Evolutionary conservation across 805 yeast genomes (phyloP), one percentile per base, ranked within the genome.

Genomic region (Jamesozyma spencerorum): DNA sequence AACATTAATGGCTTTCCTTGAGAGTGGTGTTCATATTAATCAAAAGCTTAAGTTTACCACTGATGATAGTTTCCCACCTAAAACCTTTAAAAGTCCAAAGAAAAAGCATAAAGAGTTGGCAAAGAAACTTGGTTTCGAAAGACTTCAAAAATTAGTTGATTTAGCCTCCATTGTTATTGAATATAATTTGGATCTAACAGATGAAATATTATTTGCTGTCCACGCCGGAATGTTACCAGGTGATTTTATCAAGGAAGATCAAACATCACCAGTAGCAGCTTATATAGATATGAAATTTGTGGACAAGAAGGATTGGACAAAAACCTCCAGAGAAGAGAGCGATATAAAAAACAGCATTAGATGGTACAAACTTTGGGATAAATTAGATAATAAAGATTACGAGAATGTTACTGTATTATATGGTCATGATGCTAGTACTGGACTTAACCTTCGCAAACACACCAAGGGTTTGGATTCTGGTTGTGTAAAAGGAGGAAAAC

Each of bases 351-450:
- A 47, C 18, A 31, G 39, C 31, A 64, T 68, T 4, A 70, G 75
- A 13, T 80, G 87, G 86, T 70, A 73, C 36, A 72, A 72, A 47
- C 49, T 74, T 14, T 80, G 77, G 74, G 72, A 74, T 47, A 47
- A 55, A 33, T 37, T 43, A 5, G 46, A 19, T 14, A 19, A 54
- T n/a, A 49, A 50, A 28, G 58, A 62, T 31, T 41, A 34, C n/a
- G 30, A 41, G 26, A 60, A 54, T 40, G 48, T 43, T 32, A 61
- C 57, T 18, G 86, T 85, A 3, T 77, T 75, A 51, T 88, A 88
- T 56, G 97, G 97, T 1, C 97, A 88, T 55, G 94, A 85, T 55
- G 94, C 97, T 3, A 68, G 76, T 41, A 66, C 79, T 40, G 95
- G 96, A 1, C 70, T 87, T 37, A 76, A 73, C 41, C 47, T 79